Base-by-base conservation (phyloP, 2,329 filamentous ascomycete genomes). In the Phaeosphaeriaceae sp. region DNA sequence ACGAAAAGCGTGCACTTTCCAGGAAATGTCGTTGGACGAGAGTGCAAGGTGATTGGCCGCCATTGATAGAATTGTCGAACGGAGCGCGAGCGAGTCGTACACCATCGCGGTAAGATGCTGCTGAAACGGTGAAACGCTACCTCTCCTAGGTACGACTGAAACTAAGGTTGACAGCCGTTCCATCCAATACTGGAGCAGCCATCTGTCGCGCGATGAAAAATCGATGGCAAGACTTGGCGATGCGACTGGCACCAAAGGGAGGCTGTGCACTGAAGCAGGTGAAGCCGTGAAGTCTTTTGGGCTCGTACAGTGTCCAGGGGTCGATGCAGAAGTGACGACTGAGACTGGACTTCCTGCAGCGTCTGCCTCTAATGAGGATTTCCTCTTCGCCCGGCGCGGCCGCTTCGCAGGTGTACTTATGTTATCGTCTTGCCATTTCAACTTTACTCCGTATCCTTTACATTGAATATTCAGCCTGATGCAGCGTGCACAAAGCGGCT, bases 1-100 rank as follows among this genome's bases (percentile, higher is more conserved):
- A 7, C 66, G 67, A 41, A 73, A 75, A 10, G 65, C 67, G 33
- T 72, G 63, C 1, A 70, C 22, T 40, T 60, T 61, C 17, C 73
- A 55, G 3, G 63, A 65, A 6, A 56, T 33, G 40, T 72, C 63
- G 19, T 67, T 62, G 0, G 64, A 63, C 21, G 58, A 61, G 19
- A 68, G 53, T 21, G 67, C 62, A 11, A 75, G 66, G 51, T 75
- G 71, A 36, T 67, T 71, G 15, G 71, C 72, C 10, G 71, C 66
- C 72, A 75, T 74, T 5, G 68, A 72, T 1, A 74, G 61, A n/a
- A 74, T 57, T 0, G 72, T 74, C 1, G 72, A 74, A 22, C 67
- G 62, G 27, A 73, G 65, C 25, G 72, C 69, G 7, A 68, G 51
- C 11, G 62, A 66, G 22, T 68, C 61, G 40, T 61, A 65, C 7